Conservation (phyloP, 495 filamentous ascomycete genomes). For the Parachaetomium inaequale region DNA sequence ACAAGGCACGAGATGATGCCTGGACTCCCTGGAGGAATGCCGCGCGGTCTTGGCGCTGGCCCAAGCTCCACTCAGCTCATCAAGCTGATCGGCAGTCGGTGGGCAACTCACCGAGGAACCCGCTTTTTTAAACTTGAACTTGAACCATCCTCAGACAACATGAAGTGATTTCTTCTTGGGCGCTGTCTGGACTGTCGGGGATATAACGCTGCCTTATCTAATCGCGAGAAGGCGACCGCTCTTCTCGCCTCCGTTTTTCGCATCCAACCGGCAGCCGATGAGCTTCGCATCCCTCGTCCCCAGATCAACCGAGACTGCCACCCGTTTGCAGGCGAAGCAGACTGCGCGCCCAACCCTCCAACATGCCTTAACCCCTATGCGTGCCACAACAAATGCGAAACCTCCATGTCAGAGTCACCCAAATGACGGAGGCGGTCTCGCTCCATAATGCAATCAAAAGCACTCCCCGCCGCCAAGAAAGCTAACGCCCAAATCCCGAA, state of each 20-base stretch:
- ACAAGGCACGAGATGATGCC: background rate
- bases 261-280: background rate
- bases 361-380: background rate
- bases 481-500: slow-evolving; percentile 4
- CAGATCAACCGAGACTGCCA: background rate
- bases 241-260: background rate
- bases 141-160: background rate
- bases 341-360: background rate
- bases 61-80: slow-evolving; percentile 13
- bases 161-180: background rate
- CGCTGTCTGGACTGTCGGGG: background rate
- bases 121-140: too few species aligned
- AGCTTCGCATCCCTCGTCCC: background rate
- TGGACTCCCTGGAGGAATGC: background rate
- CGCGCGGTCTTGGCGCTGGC: slow-evolving; percentile 12
- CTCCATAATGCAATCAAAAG: slow-evolving; percentile 7
- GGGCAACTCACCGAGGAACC: background rate
- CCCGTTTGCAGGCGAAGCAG: too few species aligned
- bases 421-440: background rate
- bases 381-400: slow-evolving; percentile 4
- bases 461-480: background rate
- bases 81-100: background rate
- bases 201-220: background rate
- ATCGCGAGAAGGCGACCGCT: background rate
- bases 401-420: background rate